phyloP scores from a whole-genome alignment of 306 rosid species.

The Prunus mira region DNA sequence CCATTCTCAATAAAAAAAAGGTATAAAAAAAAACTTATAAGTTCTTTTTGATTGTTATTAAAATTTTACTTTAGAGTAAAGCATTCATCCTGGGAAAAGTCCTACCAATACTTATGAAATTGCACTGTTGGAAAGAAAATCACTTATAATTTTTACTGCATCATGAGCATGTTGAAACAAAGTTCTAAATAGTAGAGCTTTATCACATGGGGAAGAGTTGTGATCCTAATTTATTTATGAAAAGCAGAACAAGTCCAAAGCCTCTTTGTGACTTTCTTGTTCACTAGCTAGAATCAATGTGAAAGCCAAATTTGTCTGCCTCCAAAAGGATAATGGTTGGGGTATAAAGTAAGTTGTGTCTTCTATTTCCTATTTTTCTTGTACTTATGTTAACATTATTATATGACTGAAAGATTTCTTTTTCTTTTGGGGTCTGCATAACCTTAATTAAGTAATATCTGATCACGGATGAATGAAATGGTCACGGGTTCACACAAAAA shows the following conservation, averaged over 20 bases:
- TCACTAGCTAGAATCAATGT: background rate
- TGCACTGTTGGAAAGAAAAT: background rate
- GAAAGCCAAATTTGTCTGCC: background rate
- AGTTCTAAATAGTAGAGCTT: background rate
- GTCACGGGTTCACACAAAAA: constrained; percentile 20
- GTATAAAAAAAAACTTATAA: too few species aligned
- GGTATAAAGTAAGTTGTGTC: background rate
- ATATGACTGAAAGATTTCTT: background rate
- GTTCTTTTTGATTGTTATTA: too few species aligned
- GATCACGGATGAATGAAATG: constrained; percentile 22
- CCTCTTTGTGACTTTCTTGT: background rate
- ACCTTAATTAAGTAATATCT: background rate
- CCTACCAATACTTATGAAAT: background rate
- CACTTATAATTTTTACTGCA: background rate
- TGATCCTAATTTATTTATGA: background rate
- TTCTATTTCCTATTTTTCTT: background rate
- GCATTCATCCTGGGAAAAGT: too few species aligned
- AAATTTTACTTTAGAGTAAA: too few species aligned
- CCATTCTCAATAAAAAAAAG: too few species aligned
- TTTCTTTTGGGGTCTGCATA: background rate
- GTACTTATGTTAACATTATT: background rate
- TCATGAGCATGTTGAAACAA: background rate
- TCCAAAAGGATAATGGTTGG: background rate
- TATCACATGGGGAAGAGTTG: background rate
- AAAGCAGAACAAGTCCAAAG: constrained; percentile 3